Percentiles rank a stretch among this genome's conserved stretches.
phyloP scores from a whole-genome alignment of 2,329 filamentous ascomycete genomes.

The Xylaria arbuscula region DNA sequence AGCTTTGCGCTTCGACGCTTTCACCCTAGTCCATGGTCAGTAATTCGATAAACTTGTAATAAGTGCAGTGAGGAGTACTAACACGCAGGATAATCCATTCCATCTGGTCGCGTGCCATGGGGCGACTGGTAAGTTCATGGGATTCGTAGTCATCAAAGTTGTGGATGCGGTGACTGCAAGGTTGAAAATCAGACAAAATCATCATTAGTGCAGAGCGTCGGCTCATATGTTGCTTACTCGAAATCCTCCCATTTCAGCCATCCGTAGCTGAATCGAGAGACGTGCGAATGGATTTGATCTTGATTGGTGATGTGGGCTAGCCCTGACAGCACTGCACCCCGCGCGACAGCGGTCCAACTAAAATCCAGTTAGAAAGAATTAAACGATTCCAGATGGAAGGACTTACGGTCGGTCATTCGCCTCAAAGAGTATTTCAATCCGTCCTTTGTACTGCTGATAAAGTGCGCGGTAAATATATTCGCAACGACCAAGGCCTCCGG shows the following conservation, averaged over 20 bases:
- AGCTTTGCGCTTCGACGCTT: slow-evolving; percentile 13
- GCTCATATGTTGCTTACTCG: slow-evolving; percentile 4
- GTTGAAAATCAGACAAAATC: not conserved
- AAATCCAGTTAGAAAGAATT: not conserved
- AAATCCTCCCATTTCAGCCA: slow-evolving; percentile 22
- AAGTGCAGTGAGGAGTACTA: not conserved
- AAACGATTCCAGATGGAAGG: not conserved
- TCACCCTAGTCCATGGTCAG: slow-evolving; percentile 20
- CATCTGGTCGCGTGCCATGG: slow-evolving; percentile 26
- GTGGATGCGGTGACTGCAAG: slow-evolving; percentile 9
- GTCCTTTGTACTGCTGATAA: not conserved
- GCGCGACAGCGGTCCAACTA: slow-evolving; percentile 28
- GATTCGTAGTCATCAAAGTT: slow-evolving; percentile 2
- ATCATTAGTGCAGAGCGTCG: not conserved
- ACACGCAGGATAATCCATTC: slow-evolving; percentile 28
- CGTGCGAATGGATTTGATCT: slow-evolving; percentile 10
- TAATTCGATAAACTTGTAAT: not conserved
- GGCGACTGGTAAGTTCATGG: slow-evolving; percentile 12
- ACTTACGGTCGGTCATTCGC: slow-evolving; percentile 16
- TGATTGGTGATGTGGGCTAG: slow-evolving; percentile 7
- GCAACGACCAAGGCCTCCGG: slow-evolving; percentile 30
- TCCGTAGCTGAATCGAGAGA: slow-evolving; percentile 30
- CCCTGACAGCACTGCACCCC: slow-evolving; percentile 25
- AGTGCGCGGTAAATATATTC: slow-evolving; percentile 23
- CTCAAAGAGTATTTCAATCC: slow-evolving; percentile 21